phyloP scores from a whole-genome alignment of 1,139 yeast species.

The Hansenula anomala region DNA sequence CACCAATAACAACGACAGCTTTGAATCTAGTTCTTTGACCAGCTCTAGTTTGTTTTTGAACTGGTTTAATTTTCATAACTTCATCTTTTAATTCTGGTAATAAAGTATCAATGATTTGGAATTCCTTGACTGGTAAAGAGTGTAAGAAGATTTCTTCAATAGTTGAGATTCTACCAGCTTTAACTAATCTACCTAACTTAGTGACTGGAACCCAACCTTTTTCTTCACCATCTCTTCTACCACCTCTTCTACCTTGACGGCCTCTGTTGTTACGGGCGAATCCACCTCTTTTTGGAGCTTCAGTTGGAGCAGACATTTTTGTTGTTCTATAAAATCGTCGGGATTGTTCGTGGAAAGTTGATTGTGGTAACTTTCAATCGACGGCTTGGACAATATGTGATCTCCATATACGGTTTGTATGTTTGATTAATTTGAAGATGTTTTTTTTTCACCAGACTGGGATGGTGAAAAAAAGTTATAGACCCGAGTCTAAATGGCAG shows the following conservation, averaged over 20 bases:
- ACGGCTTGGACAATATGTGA: slow-evolving; percentile 27
- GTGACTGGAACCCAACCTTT: slow-evolving; percentile 99
- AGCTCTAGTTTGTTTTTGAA: slow-evolving; percentile 99
- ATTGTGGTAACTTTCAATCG: slow-evolving; percentile 89
- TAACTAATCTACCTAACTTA: slow-evolving; percentile 99
- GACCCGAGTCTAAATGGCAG: too few relatives aligned
- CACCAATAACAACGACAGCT: slow-evolving; percentile 99
- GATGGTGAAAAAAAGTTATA: too few relatives aligned
- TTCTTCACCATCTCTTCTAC: slow-evolving; percentile 85
- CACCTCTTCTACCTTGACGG: slow-evolving; percentile 53
- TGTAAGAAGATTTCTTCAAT: slow-evolving; percentile 99
- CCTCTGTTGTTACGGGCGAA: slow-evolving; percentile 74
- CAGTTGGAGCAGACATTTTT: slow-evolving; percentile 59
- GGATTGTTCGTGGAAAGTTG: slow-evolving; percentile 91
- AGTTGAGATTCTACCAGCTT: slow-evolving; percentile 96
- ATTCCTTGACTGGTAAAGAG: slow-evolving; percentile 99
- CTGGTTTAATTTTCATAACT: slow-evolving; percentile 99
- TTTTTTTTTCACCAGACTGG: neutral
- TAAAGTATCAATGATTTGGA: slow-evolving; percentile 95
- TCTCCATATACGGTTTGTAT: too few relatives aligned
- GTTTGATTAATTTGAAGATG: neutral
- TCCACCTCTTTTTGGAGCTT: slow-evolving; percentile 57
- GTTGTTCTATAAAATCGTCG: slow-evolving; percentile 42
- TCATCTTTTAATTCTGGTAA: slow-evolving; percentile 96
- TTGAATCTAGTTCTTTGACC: slow-evolving; percentile 99